Percentiles rank a stretch among this genome's conserved stretches.
Conservation (phyloP, 2,329 filamentous ascomycete genomes). For the Diaporthe nobilis region DNA sequence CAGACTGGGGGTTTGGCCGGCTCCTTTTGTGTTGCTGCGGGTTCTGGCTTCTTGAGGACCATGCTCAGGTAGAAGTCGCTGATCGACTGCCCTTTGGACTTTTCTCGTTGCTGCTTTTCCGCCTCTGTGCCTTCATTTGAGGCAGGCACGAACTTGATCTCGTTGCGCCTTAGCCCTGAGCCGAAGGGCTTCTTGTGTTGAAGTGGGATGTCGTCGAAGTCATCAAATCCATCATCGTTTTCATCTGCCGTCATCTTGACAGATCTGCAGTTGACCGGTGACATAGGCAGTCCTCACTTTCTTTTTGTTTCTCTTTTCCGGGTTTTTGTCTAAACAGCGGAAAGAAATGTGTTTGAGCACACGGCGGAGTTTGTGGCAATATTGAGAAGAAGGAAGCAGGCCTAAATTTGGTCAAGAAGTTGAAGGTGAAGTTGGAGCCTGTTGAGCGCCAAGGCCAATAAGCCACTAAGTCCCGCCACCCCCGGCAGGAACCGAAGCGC, state of each 20-base stretch:
- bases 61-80: slow-evolving; percentile 77
- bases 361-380: background rate
- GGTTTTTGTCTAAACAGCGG: too few species aligned
- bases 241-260: slow-evolving; percentile 41
- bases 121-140: slow-evolving; percentile 54
- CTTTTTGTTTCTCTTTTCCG: too few species aligned
- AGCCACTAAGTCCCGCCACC: slow-evolving; percentile 29
- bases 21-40: slow-evolving; percentile 35
- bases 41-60: slow-evolving; percentile 64
- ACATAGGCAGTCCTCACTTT: background rate
- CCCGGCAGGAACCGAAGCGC: slow-evolving; percentile 36
- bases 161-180: slow-evolving; percentile 67
- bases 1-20: slow-evolving; percentile 55
- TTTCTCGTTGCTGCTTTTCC: slow-evolving; percentile 40
- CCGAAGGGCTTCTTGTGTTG: slow-evolving; percentile 69
- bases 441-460: background rate
- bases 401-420: background rate
- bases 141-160: slow-evolving; percentile 71
- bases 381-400: background rate
- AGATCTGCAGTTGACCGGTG: background rate
- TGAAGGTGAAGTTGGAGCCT: slow-evolving; percentile 6
- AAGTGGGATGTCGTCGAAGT: slow-evolving; percentile 64
- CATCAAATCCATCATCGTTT: slow-evolving; percentile 47
- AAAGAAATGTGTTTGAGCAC: background rate
- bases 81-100: slow-evolving; percentile 50